A percentile compares a stretch with the other conserved stretches of the same genome.
phyloP scores from a whole-genome alignment of 2,329 filamentous ascomycete species.

The Tolypocladium tundrense region DNA sequence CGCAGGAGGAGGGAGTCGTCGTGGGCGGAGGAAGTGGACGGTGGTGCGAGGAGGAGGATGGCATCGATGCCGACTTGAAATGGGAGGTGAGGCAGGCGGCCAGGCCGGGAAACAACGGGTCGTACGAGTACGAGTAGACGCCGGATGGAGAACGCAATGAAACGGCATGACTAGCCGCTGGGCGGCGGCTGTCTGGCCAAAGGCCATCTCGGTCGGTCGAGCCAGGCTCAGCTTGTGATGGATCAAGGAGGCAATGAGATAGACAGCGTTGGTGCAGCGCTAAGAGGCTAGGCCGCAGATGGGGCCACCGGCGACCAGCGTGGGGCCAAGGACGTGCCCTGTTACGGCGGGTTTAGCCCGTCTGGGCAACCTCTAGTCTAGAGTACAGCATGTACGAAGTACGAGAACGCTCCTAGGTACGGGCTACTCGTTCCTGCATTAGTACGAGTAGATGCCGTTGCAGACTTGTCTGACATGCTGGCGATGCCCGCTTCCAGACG shows the following conservation, averaged over 20 bases:
- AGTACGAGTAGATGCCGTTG: not conserved
- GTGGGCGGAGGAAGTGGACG: no score
- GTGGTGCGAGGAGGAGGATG: not conserved
- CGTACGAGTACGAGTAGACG: not conserved
- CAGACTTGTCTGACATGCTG: not conserved
- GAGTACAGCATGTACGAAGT: no score
- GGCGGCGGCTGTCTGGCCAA: not conserved
- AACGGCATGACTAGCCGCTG: not conserved
- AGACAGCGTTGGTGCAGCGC: not conserved
- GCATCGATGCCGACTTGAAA: not conserved
- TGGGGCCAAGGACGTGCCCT: not conserved
- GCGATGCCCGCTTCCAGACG: not conserved
- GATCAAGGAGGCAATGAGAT: not conserved
- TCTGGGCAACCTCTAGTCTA: not conserved
- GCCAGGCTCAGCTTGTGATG: not conserved
- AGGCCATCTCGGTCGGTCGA: not conserved
- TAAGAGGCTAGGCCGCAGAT: not conserved
- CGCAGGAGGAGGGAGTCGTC: not conserved
- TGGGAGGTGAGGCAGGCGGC: not conserved
- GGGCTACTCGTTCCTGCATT: not conserved
- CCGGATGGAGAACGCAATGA: not conserved
- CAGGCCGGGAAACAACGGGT: not conserved
- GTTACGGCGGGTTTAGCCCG: not conserved
- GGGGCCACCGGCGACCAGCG: not conserved
- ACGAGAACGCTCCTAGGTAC: no score